Evolutionary conservation across 805 yeast genomes (phyloP).

Genomic region (Starmerella stigmatis): DNA sequence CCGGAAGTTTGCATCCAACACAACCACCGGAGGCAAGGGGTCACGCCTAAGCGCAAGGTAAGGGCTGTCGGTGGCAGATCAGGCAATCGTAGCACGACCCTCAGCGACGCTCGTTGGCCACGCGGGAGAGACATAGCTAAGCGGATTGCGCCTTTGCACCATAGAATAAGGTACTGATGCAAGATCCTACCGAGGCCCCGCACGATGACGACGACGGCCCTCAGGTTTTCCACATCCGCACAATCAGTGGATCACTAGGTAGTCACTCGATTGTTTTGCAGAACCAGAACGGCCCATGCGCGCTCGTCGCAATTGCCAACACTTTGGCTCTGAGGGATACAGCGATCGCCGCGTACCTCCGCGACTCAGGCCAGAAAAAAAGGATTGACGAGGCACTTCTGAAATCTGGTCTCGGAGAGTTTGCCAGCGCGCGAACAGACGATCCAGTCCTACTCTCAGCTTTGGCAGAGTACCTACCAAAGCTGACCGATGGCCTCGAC

Average conservation of each 20-base stretch:
- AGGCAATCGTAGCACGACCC: no score
- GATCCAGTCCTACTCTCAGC: constrained; percentile 25
- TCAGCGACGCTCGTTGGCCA: no score
- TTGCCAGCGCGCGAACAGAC: constrained; percentile 23
- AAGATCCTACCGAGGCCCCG: not conserved
- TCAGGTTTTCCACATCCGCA: not conserved
- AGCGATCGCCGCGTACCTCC: constrained; percentile 15
- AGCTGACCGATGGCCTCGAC: constrained; percentile 56
- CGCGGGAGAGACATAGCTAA: no score
- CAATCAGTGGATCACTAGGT: not conserved
- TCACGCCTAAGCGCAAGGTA: constrained; percentile 4
- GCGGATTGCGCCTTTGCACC: no score
- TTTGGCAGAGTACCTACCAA: constrained; percentile 49
- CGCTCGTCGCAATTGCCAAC: constrained; percentile 67
- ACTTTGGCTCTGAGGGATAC: constrained; percentile 46
- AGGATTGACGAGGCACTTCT: constrained; percentile 3
- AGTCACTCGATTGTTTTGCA: constrained; percentile 49
- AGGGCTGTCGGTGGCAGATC: not conserved
- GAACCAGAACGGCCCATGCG: constrained; percentile 81
- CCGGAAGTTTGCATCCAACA: constrained; percentile 11
- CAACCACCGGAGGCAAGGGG: constrained; percentile 10
- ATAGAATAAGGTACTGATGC: constrained; percentile 1
- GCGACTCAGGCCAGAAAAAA: not conserved
- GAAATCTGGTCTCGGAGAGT: constrained; percentile 12
- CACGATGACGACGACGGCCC: not conserved